These are phyloP conservation scores for Thielaviopsis punctulata DNA, from an alignment of 2,329 filamentous ascomycete genomes.

Conservation along the genomic window DNA sequence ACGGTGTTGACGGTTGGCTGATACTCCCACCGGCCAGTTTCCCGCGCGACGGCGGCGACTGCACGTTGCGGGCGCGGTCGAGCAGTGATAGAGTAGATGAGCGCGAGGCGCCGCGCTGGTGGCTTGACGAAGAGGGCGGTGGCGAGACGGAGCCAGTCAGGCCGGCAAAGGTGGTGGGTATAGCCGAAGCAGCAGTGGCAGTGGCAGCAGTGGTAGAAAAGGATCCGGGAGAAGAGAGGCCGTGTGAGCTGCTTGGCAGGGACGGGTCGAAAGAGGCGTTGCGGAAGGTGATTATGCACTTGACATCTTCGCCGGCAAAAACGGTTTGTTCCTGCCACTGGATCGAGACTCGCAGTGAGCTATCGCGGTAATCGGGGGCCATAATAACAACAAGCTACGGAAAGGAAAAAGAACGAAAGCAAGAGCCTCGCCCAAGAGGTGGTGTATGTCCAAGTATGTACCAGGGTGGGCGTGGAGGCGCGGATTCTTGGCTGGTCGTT, in stretches of 20 bases:
- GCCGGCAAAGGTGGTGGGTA: slow-evolving; percentile 7
- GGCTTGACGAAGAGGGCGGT: slow-evolving; percentile 10
- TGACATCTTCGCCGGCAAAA: slow-evolving; percentile 89
- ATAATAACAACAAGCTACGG: slow-evolving; percentile 21
- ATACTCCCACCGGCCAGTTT: slow-evolving; percentile 6
- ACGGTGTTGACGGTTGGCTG: slow-evolving; percentile 22
- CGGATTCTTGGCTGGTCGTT: neutral
- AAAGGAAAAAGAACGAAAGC: neutral
- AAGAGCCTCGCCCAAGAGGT: neutral
- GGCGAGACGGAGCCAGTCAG: neutral
- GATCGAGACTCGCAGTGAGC: slow-evolving; percentile 71
- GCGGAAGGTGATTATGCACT: slow-evolving; percentile 91
- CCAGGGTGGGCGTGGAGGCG: neutral
- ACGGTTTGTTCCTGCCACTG: slow-evolving; percentile 87
- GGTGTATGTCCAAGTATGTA: neutral
- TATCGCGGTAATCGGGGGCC: slow-evolving; percentile 30
- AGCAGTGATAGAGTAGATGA: slow-evolving; percentile 27
- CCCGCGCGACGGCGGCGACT: slow-evolving; percentile 28
- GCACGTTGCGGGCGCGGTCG: slow-evolving; percentile 22
- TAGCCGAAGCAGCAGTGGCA: neutral
- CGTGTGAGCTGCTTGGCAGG: neutral
- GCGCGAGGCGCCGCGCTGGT: slow-evolving; percentile 22
- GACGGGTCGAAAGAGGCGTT: slow-evolving; percentile 44
- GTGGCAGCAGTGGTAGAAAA: no score
- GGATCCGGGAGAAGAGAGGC: neutral